Conservation (phyloP, 192 early-diverging fungal genomes). For the Coemansia erecta region DNA sequence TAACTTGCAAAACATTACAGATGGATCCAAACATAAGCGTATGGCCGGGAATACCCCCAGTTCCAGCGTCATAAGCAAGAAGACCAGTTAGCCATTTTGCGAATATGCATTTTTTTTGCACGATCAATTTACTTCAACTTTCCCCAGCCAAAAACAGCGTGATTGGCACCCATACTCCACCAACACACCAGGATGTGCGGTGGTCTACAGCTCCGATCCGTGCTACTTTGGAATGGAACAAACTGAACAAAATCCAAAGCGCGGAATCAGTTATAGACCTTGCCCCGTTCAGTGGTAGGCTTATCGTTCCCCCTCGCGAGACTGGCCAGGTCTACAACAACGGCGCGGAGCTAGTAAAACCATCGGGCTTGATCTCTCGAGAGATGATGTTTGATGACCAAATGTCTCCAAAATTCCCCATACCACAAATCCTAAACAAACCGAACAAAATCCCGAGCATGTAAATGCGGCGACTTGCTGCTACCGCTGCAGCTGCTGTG, state of each 20-base stretch:
- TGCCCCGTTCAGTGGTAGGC: conserved; percentile 29
- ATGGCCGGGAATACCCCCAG: too few relatives aligned
- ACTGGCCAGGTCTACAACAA: conserved; percentile 30
- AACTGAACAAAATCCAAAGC: conserved; percentile 49
- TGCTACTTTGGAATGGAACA: not conserved
- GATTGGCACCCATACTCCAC: conserved; percentile 1
- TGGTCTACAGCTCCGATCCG: not conserved
- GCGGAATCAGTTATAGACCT: conserved; percentile 37
- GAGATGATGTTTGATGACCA: conserved; percentile 49
- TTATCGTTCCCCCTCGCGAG: conserved; percentile 52
- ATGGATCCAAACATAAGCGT: too few relatives aligned
- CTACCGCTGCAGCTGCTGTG: too few relatives aligned
- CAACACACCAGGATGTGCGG: not conserved
- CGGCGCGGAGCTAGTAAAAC: conserved; percentile 51
- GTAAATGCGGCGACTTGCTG: too few relatives aligned
- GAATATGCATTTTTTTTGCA: too few relatives aligned
- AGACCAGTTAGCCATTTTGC: too few relatives aligned
- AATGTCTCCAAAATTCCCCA: conserved; percentile 16
- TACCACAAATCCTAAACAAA: not conserved
- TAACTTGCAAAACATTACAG: too few relatives aligned
- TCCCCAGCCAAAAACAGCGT: too few relatives aligned
- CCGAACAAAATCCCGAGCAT: not conserved
- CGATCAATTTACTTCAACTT: too few relatives aligned
- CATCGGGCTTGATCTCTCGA: conserved; percentile 46
- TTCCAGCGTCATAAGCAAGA: too few relatives aligned